phyloP scores from a whole-genome alignment of 192 early-diverging fungal species.

The Ambispora gerdemannii region DNA sequence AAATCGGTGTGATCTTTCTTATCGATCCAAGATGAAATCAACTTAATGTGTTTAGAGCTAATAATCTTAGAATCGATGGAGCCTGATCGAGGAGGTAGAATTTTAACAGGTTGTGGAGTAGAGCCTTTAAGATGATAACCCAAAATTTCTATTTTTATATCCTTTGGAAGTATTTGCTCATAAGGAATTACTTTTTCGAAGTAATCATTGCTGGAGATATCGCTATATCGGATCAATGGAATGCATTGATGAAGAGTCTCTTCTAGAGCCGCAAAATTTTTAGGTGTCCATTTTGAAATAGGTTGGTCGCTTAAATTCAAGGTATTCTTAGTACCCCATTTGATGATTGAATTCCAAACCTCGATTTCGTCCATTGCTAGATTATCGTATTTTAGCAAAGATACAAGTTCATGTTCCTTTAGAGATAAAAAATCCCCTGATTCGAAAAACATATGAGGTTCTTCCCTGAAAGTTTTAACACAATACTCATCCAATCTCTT shows the following conservation, averaged over 20 bases:
- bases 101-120: neutral
- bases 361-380: conserved; percentile 16
- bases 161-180: neutral
- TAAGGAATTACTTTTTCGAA: neutral
- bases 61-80: conserved; percentile 2
- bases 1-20: neutral
- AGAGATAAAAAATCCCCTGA: neutral
- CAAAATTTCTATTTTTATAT: conserved; percentile 6
- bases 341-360: conserved; percentile 17
- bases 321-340: conserved; percentile 12
- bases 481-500: neutral
- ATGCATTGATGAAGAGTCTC: conserved; percentile 7
- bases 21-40: conserved; percentile 9
- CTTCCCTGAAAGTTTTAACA: neutral
- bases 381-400: conserved; percentile 8
- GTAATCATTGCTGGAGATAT: conserved; percentile 7
- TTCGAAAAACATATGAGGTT: neutral
- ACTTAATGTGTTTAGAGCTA: neutral
- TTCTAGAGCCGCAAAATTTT: conserved; percentile 10
- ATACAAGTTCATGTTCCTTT: neutral
- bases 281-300: neutral
- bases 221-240: conserved; percentile 7
- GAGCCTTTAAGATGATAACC: neutral
- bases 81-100: neutral
- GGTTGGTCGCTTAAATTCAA: neutral